Evolutionary conservation across 116 monocot genomes (phyloP).

Genomic region (Phalaenopsis hybrid): DNA sequence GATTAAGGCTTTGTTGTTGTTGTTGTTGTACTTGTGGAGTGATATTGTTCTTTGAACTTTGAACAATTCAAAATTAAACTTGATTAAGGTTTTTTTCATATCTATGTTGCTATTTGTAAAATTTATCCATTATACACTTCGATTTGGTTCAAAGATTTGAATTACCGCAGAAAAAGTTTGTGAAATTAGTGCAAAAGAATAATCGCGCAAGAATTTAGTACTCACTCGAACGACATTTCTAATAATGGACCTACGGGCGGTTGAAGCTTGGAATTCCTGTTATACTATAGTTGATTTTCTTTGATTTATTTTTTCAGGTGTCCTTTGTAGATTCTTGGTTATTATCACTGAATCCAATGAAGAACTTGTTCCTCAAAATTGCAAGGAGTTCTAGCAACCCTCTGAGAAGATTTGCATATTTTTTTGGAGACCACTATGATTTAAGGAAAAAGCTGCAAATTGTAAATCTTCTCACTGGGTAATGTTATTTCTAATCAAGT

Average conservation of each 20-base stretch:
- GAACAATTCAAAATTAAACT: neutral
- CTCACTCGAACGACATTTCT: no score
- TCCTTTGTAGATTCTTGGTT: constrained; percentile 88
- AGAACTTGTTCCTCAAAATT: constrained; percentile 50
- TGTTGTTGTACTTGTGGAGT: no score
- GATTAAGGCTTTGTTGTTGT: no score
- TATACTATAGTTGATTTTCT: neutral
- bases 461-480: constrained; percentile 91
- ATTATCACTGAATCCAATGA: constrained; percentile 55
- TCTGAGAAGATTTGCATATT: constrained; percentile 48
- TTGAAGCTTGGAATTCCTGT: neutral
- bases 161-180: neutral
- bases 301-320: constrained; percentile 37
- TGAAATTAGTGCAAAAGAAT: no score
- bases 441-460: constrained; percentile 78
- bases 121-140: neutral
- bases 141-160: constrained; percentile 1
- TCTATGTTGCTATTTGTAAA: no score
- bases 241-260: neutral
- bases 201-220: no score
- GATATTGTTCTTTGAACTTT: neutral
- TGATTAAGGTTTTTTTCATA: no score
- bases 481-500: constrained; percentile 11
- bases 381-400: constrained; percentile 65
- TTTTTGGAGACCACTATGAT: constrained; percentile 91